Base-by-base conservation (phyloP, 2,329 filamentous ascomycete species). In the Cyclaneusma minus region DNA sequence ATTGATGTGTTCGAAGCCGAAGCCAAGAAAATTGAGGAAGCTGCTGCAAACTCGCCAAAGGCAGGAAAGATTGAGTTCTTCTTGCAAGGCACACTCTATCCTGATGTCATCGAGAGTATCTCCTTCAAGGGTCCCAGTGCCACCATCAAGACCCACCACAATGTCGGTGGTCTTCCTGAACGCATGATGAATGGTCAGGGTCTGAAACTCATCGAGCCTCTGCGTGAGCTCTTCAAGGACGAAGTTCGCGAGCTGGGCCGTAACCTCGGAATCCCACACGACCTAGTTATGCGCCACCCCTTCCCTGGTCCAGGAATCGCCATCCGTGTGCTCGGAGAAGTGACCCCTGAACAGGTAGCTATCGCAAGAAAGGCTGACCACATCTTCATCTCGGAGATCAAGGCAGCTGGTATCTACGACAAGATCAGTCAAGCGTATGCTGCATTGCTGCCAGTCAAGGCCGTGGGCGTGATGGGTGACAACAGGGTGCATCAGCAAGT, bases 21-120 rank as follows among this genome's bases (percentile, higher is more conserved):
- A 48, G 84, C 80, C 14, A 65, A 66, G 42, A 62, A 68, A 39
- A 85, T 91, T 24, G 80, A 83, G 35, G 67, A 67, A 29, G 70
- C 63, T 15, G 79, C 79, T 0, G 67, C 71, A 35, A 61, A 75
- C 44, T 74, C 75, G 1, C 51, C 62, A 2, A 61, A 64, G 28
- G 72, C 71, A n/a, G 81, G 79, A 17, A 73, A 77, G 42, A 77
- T 94, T 20, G 69, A 82, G 41, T 94, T 70, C 64, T 79, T 94
- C 45, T 62, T 94, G 7, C 85, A 94, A 54, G 83, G 84, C 11
- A 49, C 45, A 6, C 61, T 89, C 13, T 87, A 83, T 51, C 77
- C 74, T 2, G 77, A 50, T 35, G 43, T 50, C 19, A 64, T 69
- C 26, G 64, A 68, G 45, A 57, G 63, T 35, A 69, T 81, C 35